A percentile compares a stretch with the other conserved stretches of the same genome.
Conservation (phyloP, 1,139 yeast species). For the Candida sp. region DNA sequence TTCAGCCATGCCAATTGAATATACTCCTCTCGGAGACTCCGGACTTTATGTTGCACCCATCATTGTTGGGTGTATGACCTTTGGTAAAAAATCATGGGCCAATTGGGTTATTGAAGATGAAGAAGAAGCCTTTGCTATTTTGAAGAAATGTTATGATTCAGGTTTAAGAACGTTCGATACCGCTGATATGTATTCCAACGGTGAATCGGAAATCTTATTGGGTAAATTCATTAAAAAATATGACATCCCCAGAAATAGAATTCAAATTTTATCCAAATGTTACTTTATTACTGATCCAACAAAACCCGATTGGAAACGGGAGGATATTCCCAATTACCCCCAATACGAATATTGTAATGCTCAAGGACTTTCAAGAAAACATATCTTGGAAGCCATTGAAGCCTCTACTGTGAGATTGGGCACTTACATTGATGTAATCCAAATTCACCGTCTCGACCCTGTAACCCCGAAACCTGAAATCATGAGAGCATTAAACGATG, state of each 20-base stretch:
- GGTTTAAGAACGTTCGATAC: slow-evolving; percentile 46
- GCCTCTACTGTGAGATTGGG: slow-evolving; percentile 48
- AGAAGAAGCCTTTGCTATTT: slow-evolving; percentile 18
- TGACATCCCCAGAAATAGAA: slow-evolving; percentile 17
- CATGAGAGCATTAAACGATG: slow-evolving; percentile 51
- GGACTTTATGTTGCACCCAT: slow-evolving; percentile 51
- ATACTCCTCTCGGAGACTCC: slow-evolving; percentile 35
- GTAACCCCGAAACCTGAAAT: slow-evolving; percentile 43
- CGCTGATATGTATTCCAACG: slow-evolving; percentile 25
- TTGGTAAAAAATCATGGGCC: slow-evolving; percentile 44
- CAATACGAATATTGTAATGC: slow-evolving; percentile 14
- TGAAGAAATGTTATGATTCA: slow-evolving; percentile 44
- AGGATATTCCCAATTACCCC: slow-evolving; percentile 6
- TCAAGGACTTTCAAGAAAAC: slow-evolving; percentile 50
- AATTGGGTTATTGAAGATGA: slow-evolving; percentile 45
- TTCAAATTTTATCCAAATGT: slow-evolving; percentile 39
- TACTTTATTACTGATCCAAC: slow-evolving; percentile 12
- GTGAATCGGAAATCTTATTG: slow-evolving; percentile 16
- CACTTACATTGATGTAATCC: slow-evolving; percentile 45
- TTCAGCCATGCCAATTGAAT: background rate
- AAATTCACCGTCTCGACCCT: slow-evolving; percentile 48
- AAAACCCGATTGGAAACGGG: slow-evolving; percentile 6
- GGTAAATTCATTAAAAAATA: slow-evolving; percentile 18
- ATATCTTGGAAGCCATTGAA: slow-evolving; percentile 48
- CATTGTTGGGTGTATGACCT: slow-evolving; percentile 57